Conservation (phyloP, 2,329 filamentous ascomycete genomes). For the Epichloe elymi region DNA sequence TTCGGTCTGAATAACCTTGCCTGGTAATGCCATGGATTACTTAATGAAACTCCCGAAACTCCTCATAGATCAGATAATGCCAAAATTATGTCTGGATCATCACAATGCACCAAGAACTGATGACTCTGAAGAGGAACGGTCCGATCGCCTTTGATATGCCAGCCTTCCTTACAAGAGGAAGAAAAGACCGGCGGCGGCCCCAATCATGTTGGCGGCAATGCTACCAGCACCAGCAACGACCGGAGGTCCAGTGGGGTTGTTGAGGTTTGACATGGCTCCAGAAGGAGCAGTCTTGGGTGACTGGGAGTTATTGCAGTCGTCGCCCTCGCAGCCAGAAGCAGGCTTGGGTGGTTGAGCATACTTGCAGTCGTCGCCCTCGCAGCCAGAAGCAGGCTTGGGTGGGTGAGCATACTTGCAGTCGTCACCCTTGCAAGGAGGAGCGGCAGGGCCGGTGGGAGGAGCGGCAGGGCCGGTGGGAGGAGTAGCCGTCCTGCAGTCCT, state of each 20-base stretch:
- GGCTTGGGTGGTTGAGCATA: no score
- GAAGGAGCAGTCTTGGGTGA: background rate
- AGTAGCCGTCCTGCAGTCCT: constrained; percentile 9
- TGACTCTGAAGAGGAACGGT: background rate
- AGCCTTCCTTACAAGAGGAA: constrained; percentile 11
- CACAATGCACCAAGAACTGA: background rate
- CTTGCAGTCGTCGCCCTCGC: background rate
- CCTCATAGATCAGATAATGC: background rate
- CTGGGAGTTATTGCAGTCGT: background rate
- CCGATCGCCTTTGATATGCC: background rate
- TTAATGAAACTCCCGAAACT: background rate
- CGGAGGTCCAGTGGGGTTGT: background rate
- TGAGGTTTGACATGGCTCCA: background rate
- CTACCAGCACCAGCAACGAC: constrained; percentile 11
- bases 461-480: constrained; percentile 3
- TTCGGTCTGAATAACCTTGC: background rate
- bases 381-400: background rate
- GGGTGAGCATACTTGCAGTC: background rate
- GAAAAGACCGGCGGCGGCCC: constrained; percentile 11
- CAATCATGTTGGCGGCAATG: constrained; percentile 10
- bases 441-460: background rate
- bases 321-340: background rate
- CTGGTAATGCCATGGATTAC: background rate
- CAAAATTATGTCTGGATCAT: background rate
- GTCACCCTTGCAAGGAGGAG: constrained; percentile 4